phyloP scores from a whole-genome alignment of 257 asterid species.

The Petrea volubilis region DNA sequence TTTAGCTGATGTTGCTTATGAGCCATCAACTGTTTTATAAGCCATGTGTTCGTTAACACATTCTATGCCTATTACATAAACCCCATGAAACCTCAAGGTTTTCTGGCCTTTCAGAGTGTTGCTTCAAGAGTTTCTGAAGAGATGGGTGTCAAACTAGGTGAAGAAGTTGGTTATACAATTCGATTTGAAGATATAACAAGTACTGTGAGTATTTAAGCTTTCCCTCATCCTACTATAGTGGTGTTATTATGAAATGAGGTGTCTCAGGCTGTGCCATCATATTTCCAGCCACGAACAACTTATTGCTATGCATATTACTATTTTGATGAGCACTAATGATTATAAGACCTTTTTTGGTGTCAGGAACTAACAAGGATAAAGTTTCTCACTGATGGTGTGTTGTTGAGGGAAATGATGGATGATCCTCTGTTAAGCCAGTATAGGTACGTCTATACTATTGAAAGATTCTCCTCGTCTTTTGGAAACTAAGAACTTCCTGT shows the following conservation, averaged over 20 bases:
- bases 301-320: background rate
- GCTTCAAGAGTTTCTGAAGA: slow-evolving; percentile 93
- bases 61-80: slow-evolving; percentile 2
- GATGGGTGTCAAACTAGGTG: slow-evolving; percentile 91
- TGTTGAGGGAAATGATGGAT: slow-evolving; percentile 98
- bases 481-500: background rate
- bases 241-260: background rate
- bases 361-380: slow-evolving; percentile 86
- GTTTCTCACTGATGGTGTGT: slow-evolving; percentile 94
- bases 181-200: slow-evolving; percentile 91
- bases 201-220: slow-evolving; percentile 48
- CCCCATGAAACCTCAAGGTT: slow-evolving; percentile 3
- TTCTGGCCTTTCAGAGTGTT: slow-evolving; percentile 57
- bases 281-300: background rate
- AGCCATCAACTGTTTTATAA: background rate
- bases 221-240: background rate
- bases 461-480: background rate
- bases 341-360: slow-evolving; percentile 30
- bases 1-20: background rate
- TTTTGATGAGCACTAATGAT: slow-evolving; percentile 25
- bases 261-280: background rate
- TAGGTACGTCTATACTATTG: slow-evolving; percentile 50
- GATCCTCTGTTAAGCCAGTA: slow-evolving; percentile 96
- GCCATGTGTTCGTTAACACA: background rate
- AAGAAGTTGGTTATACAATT: slow-evolving; percentile 94